Evolutionary conservation across 1,284 basidiomycete genomes (phyloP).

Genomic region (Ustilago trichophora): DNA sequence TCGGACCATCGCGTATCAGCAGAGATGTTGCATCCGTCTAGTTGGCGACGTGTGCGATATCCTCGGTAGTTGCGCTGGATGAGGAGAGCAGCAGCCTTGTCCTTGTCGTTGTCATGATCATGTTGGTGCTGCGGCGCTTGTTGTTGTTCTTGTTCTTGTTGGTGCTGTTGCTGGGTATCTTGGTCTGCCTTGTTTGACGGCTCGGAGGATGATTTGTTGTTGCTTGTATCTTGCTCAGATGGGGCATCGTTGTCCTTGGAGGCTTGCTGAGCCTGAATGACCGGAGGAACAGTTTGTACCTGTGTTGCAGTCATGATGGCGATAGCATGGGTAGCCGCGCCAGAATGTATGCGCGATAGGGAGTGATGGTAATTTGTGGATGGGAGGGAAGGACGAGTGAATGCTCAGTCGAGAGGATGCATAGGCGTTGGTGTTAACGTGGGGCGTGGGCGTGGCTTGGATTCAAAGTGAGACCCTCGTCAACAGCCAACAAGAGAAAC

Average conservation of each 20-base stretch:
- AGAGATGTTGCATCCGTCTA: conserved; percentile 51
- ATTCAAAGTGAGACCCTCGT: too few species aligned
- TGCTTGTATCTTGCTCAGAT: not conserved
- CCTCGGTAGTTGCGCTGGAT: conserved; percentile 60
- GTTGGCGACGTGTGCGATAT: conserved; percentile 46
- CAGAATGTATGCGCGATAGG: too few species aligned
- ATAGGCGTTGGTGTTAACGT: too few species aligned
- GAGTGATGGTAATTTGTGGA: too few species aligned
- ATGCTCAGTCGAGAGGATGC: too few species aligned
- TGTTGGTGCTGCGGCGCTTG: conserved; percentile 15
- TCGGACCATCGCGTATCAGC: conserved; percentile 55
- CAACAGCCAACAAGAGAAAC: too few species aligned
- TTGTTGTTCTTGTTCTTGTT: not conserved
- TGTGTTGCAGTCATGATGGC: conserved; percentile 18
- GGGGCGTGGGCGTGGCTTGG: too few species aligned
- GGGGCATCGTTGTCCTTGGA: not conserved
- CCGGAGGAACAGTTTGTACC: conserved; percentile 35
- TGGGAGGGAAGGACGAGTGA: too few species aligned
- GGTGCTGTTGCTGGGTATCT: not conserved
- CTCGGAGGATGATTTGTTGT: not conserved
- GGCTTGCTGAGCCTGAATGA: conserved; percentile 20
- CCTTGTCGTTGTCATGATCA: conserved; percentile 34
- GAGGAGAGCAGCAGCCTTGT: conserved; percentile 42
- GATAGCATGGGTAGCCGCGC: not conserved
- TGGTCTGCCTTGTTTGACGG: conserved; percentile 1